A percentile compares a stretch with the other conserved stretches of the same genome.
Conservation (phyloP, 1,284 basidiomycete species). For the Naganishia liquefaciens region DNA sequence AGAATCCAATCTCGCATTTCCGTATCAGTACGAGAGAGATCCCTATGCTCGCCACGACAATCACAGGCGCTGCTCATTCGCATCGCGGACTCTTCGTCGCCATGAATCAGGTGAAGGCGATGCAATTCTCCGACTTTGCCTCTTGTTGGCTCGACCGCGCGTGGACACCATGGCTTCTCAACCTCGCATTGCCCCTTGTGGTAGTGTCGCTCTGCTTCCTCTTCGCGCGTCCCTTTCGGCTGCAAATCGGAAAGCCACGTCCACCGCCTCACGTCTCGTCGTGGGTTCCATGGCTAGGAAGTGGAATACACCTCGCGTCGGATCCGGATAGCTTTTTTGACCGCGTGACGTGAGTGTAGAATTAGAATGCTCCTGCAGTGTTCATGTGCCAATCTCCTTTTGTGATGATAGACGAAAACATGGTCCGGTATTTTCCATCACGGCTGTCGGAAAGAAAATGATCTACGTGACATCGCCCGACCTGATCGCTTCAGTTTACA, state of each 20-base stretch:
- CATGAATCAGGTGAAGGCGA: too few relatives aligned
- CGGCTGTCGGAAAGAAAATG: conserved; percentile 13
- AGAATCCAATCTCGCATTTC: too few relatives aligned
- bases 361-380: neutral
- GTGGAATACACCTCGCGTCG: conserved; percentile 13
- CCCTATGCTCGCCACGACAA: too few relatives aligned
- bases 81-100: too few relatives aligned
- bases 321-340: conserved; percentile 23
- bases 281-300: conserved; percentile 29
- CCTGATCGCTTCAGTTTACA: conserved; percentile 12
- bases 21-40: too few relatives aligned
- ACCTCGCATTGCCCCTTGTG: neutral
- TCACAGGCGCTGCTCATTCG: too few relatives aligned
- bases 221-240: neutral
- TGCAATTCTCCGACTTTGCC: too few relatives aligned
- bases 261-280: conserved; percentile 21
- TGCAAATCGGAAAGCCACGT: neutral
- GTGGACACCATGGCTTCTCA: neutral
- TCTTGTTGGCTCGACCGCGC: too few relatives aligned
- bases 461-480: conserved; percentile 17
- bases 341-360: neutral
- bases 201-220: neutral
- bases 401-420: conserved; percentile 5
- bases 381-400: neutral
- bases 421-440: conserved; percentile 14